These are phyloP conservation scores for Talaromyces atroroseus DNA, from an alignment of 2,329 filamentous ascomycete species.

Conservation along the genomic window DNA sequence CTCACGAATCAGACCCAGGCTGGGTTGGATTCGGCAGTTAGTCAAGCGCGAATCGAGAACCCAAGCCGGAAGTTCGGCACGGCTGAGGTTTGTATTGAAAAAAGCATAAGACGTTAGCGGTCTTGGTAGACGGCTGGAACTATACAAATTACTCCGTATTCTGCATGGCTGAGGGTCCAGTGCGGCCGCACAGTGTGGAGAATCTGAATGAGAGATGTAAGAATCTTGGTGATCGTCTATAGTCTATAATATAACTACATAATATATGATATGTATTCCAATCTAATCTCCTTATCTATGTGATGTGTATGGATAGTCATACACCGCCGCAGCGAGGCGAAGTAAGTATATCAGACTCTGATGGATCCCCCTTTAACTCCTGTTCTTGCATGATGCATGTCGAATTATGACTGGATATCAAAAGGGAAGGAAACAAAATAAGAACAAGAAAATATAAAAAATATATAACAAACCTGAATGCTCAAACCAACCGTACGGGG, in stretches of 20 bases:
- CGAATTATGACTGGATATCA: neutral
- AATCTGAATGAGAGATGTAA: no score
- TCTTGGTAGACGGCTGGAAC: no score
- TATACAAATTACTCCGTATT: no score
- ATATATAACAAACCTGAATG: neutral
- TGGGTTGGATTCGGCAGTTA: neutral
- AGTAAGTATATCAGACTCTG: neutral
- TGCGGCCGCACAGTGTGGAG: no score
- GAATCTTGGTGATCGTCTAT: no score
- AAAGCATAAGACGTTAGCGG: no score
- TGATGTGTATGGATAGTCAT: neutral
- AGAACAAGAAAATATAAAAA: no score
- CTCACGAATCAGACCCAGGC: neutral
- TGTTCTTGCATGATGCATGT: neutral
- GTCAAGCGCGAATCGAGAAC: neutral
- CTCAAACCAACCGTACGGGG: neutral
- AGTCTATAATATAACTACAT: no score
- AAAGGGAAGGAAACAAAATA: no score
- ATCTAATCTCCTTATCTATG: neutral
- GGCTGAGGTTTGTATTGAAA: neutral
- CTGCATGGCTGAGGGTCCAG: no score
- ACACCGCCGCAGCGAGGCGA: neutral
- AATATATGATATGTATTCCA: no score
- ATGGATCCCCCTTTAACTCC: neutral
- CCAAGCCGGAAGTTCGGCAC: neutral